Conservation (phyloP, 2,329 filamentous ascomycete genomes). For the Pseudocercospora vitis region DNA sequence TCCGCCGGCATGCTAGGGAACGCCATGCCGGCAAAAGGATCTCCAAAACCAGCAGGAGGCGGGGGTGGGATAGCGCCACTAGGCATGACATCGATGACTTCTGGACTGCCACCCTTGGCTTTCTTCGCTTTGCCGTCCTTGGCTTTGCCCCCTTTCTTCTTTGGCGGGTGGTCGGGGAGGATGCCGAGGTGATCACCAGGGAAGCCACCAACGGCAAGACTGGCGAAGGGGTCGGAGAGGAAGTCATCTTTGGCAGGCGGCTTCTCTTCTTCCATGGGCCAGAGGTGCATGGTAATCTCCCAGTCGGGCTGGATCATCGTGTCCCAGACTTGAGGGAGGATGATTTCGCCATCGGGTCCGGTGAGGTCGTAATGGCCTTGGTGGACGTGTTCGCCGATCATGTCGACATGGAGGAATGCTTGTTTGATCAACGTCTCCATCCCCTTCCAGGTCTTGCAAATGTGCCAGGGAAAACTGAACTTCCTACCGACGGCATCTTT, state of each 20-base stretch:
- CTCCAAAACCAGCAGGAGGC: conserved; percentile 18
- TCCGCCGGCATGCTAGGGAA: conserved; percentile 17
- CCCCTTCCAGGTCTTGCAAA: conserved; percentile 67
- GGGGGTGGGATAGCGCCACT: conserved; percentile 13
- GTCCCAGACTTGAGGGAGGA: conserved; percentile 52
- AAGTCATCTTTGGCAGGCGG: conserved; percentile 19
- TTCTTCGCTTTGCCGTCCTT: conserved; percentile 19
- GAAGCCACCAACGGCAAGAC: conserved; percentile 17
- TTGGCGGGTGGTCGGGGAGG: conserved; percentile 15
- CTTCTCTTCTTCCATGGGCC: conserved; percentile 43
- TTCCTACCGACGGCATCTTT: conserved; percentile 90
- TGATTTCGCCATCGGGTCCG: conserved; percentile 51
- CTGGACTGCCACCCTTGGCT: conserved; percentile 16
- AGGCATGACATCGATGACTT: conserved; percentile 20
- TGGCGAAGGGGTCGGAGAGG: conserved; percentile 21
- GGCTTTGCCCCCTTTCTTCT: conserved; percentile 18
- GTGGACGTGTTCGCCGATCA: conserved; percentile 48
- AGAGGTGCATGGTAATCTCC: conserved; percentile 52
- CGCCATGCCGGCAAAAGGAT: conserved; percentile 21
- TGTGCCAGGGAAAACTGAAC: conserved; percentile 85
- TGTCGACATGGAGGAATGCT: conserved; percentile 50
- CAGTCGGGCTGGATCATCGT: conserved; percentile 50
- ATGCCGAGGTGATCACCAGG: conserved; percentile 17
- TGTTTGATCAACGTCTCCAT: conserved; percentile 53
- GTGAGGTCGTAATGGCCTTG: conserved; percentile 51